These are phyloP conservation scores for Penicillium sp. DNA, from an alignment of 2,329 filamentous ascomycete species.

Conservation along the genomic window DNA sequence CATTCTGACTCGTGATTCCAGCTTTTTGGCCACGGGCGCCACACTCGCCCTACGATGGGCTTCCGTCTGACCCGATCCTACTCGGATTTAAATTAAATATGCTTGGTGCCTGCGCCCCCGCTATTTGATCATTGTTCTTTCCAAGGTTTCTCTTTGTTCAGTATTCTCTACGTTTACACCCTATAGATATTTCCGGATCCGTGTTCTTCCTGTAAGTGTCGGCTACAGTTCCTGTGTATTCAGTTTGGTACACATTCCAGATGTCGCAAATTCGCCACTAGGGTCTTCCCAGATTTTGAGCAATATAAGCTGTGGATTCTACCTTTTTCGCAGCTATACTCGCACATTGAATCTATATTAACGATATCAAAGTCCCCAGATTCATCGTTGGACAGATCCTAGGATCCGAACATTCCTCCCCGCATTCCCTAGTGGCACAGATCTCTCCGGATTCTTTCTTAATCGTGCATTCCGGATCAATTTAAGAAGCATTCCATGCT, in stretches of 20 bases:
- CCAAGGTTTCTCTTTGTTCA: background rate
- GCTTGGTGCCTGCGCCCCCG: background rate
- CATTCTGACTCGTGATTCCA: constrained; percentile 4
- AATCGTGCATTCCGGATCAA: constrained; percentile 17
- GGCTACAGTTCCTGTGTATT: background rate
- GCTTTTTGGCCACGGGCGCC: constrained; percentile 6
- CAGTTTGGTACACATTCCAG: constrained; percentile 6
- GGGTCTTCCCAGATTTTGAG: background rate
- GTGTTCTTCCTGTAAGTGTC: constrained; percentile 4
- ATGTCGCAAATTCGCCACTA: constrained; percentile 2
- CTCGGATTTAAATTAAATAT: background rate
- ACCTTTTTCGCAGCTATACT: background rate
- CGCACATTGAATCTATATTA: background rate
- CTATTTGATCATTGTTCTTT: background rate
- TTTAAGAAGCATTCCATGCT: constrained; percentile 17
- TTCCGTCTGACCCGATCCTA: constrained; percentile 14
- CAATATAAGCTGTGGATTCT: background rate
- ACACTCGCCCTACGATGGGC: constrained; percentile 4
- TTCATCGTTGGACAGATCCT: background rate
- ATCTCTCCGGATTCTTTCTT: constrained; percentile 15
- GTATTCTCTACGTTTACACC: background rate
- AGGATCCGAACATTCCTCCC: constrained; percentile 13
- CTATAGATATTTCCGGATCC: background rate
- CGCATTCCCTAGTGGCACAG: constrained; percentile 19
- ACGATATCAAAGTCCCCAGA: background rate